Base-by-base conservation (phyloP, 305 asterid species). In the Fraxinus greggii region DNA sequence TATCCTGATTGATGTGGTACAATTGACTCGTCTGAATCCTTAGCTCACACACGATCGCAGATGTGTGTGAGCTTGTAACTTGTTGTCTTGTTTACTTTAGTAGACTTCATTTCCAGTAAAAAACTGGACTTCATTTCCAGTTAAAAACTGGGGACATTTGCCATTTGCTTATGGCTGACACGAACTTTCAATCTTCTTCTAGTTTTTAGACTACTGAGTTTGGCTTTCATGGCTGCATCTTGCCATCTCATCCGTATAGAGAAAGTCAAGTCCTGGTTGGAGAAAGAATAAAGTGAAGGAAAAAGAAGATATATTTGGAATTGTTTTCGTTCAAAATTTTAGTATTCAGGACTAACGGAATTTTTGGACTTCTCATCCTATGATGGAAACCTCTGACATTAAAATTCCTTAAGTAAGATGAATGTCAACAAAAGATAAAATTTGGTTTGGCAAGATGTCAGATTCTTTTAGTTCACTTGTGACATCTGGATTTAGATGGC, bases 211-310 rank as follows among this genome's bases (percentile, higher is more conserved):
- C 15, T 9, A 29, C 19, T 7, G 29, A 79, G 77, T 72, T 54
- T 28, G 36, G 12, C 73, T 33, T 76, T 31, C 36, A 23, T 54
- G 63, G 45, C 19, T 29, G 38, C 65, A 35, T 74, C 59, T 23
- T 51, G 83, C 78, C 72, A 63, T 78, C 84, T 10, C 61, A 79
- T 74, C 65, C 48, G 78, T 75, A 48, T 82, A 56, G 80, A 40
- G 79, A 78, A 69, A 85, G 75, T 72, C 77, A 33, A 80, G 77
- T 26, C 36, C 23, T 67, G 74, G 74, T 77, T 54, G 45, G 76
- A 84, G 72, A 24, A 63, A 65, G 33, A 23, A 24, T 65, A 38
- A 51, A 78, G 17, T 56, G 72, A 69, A 76, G 75, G 59, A 79
- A 69, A 74, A 36, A 38, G n/a, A 74, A 36, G 67, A n/a, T n/a